Evolutionary conservation across 2,329 filamentous ascomycete species (phyloP).

Genomic region (Cladophialophora chaetospira): DNA sequence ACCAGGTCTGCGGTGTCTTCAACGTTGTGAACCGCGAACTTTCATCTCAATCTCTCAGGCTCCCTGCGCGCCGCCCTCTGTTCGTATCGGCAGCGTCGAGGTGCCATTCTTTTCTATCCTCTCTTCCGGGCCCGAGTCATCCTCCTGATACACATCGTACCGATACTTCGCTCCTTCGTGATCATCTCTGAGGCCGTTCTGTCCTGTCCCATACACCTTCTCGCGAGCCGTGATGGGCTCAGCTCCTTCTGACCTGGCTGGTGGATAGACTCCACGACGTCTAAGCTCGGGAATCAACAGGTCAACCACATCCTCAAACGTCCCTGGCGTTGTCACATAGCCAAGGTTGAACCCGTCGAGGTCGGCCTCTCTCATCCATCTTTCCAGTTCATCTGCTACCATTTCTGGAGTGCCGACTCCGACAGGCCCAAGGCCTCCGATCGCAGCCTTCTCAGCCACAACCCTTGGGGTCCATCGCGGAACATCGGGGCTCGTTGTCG

Average conservation of each 20-base stretch:
- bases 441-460: constrained; percentile 50
- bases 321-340: constrained; percentile 55
- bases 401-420: constrained; percentile 60
- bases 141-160: constrained; percentile 63
- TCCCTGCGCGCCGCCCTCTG: neutral
- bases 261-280: constrained; percentile 42
- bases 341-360: constrained; percentile 71
- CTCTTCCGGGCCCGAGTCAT: constrained; percentile 38
- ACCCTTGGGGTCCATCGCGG: constrained; percentile 43
- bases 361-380: constrained; percentile 68
- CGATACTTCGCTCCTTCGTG: constrained; percentile 63
- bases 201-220: constrained; percentile 64
- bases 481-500: constrained; percentile 51
- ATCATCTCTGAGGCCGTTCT: constrained; percentile 58
- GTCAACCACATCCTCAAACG: constrained; percentile 56
- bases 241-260: constrained; percentile 32
- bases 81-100: constrained; percentile 1
- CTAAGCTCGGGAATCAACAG: constrained; percentile 52
- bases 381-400: constrained; percentile 68
- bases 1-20: no score
- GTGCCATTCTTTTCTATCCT: constrained; percentile 5
- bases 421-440: constrained; percentile 54
- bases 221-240: constrained; percentile 57
- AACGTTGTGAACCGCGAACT: no score
- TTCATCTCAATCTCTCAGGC: no score